phyloP scores from a whole-genome alignment of 192 early-diverging fungal genomes.

The Linnemannia hyalina region DNA sequence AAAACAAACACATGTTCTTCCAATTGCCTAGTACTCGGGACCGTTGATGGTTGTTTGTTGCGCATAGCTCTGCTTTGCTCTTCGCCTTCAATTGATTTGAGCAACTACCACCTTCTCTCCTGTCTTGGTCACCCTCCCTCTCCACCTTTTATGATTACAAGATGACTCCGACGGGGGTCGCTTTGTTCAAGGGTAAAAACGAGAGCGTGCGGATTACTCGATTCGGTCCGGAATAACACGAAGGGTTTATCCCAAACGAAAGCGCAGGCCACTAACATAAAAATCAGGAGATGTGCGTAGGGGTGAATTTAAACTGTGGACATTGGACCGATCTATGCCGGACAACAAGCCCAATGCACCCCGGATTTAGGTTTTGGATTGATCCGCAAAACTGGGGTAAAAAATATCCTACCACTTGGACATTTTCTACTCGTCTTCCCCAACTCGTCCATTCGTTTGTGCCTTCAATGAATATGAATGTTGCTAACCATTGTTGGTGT shows the following conservation, averaged over 20 bases:
- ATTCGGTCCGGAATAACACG: conserved; percentile 1
- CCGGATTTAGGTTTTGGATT: conserved; percentile 3
- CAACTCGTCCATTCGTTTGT: neutral
- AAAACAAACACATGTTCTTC: no score
- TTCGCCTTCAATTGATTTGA: no score
- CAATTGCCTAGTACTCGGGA: no score
- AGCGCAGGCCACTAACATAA: neutral
- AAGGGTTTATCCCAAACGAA: conserved; percentile 4
- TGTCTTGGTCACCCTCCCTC: no score
- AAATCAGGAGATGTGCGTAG: no score
- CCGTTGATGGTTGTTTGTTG: no score
- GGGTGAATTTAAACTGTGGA: neutral
- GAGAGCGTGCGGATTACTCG: neutral
- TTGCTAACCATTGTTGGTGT: no score
- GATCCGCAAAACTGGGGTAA: neutral
- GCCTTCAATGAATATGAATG: neutral
- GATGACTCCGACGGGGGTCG: neutral
- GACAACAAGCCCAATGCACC: neutral
- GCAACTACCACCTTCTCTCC: no score
- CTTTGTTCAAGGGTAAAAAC: neutral
- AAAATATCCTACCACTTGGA: neutral
- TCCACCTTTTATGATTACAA: neutral
- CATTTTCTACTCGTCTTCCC: neutral
- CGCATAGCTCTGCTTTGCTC: no score
- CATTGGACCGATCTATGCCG: neutral